Evolutionary conservation across 2,329 filamentous ascomycete genomes (phyloP).

Genomic region (Verticillium longisporum): DNA sequence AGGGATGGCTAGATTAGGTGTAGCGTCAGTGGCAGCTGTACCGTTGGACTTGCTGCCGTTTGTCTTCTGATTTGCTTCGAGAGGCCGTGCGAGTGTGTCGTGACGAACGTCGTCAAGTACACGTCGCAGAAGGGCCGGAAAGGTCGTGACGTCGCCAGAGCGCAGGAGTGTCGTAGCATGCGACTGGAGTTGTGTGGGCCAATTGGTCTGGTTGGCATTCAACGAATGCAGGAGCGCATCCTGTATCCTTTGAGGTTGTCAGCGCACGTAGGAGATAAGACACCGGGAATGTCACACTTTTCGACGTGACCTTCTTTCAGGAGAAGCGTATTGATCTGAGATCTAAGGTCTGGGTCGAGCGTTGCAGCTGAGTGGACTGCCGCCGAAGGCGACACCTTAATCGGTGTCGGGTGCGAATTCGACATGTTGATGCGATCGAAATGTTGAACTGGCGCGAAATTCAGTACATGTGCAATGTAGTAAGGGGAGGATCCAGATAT

Average conservation of each 20-base stretch:
- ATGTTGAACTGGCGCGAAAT: no score
- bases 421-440: constrained; percentile 20
- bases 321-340: constrained; percentile 53
- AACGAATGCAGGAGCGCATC: constrained; percentile 57
- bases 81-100: constrained; percentile 30
- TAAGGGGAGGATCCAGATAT: no score
- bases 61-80: constrained; percentile 11
- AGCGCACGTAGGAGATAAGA: neutral
- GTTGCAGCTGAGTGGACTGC: constrained; percentile 54
- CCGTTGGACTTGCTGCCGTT: constrained; percentile 17
- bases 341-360: constrained; percentile 54
- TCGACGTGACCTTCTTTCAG: constrained; percentile 52
- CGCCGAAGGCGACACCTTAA: constrained; percentile 54
- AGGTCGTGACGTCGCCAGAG: constrained; percentile 51
- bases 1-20: constrained; percentile 46
- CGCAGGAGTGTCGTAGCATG: constrained; percentile 56
- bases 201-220: constrained; percentile 52
- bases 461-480: no score
- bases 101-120: constrained; percentile 56
- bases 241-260: constrained; percentile 44
- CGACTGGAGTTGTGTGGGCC: constrained; percentile 52
- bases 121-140: constrained; percentile 52
- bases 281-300: constrained; percentile 33
- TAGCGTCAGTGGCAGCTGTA: constrained; percentile 14
- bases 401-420: constrained; percentile 43